phyloP scores from a whole-genome alignment of 1,139 yeast genomes.

The Candida pseudocylindracea region DNA sequence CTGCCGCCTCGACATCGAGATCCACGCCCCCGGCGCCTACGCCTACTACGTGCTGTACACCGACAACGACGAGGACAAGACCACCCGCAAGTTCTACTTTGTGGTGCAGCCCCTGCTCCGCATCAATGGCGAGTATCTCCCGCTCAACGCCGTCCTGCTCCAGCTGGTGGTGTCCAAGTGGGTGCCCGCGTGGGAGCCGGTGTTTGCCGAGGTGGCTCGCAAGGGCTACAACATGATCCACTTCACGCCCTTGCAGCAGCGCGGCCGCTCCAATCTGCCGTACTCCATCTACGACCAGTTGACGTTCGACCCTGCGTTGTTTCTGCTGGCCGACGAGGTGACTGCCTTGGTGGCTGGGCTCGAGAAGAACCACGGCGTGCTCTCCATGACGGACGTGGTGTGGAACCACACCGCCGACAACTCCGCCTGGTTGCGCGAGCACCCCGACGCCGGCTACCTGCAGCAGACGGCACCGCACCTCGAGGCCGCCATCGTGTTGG shows the following conservation, averaged over 20 bases:
- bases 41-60: conserved; percentile 38
- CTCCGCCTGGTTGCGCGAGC: conserved; percentile 63
- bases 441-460: conserved; percentile 84
- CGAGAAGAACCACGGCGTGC: conserved; percentile 23
- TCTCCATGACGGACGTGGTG: conserved; percentile 79
- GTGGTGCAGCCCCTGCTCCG: conserved; percentile 62
- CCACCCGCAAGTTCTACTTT: conserved; percentile 43
- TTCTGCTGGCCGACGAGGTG: conserved; percentile 17
- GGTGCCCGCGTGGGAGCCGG: conserved; percentile 66
- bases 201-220: conserved; percentile 33
- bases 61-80: conserved; percentile 8
- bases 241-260: conserved; percentile 76
- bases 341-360: conserved; percentile 14
- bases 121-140: conserved; percentile 30
- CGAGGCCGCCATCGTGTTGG: conserved; percentile 66
- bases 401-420: conserved; percentile 90
- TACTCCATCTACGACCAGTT: conserved; percentile 81
- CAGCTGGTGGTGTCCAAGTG: conserved; percentile 83
- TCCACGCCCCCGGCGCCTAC: conserved; percentile 63
- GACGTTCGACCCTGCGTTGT: conserved; percentile 43
- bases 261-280: conserved; percentile 85
- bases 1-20: conserved; percentile 31
- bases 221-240: conserved; percentile 93
- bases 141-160: conserved; percentile 62
- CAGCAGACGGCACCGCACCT: conserved; percentile 78